Evolutionary conservation across 495 filamentous ascomycete species (phyloP).

Genomic region (Poronia punctata): DNA sequence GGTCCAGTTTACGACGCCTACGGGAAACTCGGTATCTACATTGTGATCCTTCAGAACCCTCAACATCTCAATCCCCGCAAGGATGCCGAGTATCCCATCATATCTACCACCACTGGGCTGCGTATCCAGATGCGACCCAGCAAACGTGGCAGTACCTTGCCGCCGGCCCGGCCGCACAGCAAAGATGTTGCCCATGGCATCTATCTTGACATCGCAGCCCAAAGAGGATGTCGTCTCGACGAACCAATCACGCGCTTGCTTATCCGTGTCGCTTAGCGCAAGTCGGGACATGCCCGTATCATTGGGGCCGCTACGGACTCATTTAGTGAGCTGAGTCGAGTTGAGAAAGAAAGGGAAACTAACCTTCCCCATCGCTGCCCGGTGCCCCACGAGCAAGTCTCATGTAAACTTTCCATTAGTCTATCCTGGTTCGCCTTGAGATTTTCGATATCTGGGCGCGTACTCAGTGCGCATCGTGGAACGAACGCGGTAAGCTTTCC

Average conservation of each 20-base stretch:
- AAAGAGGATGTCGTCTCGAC: constrained; percentile 55
- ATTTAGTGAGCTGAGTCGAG: constrained; percentile 1
- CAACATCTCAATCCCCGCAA: constrained; percentile 65
- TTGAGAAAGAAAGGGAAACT: not conserved
- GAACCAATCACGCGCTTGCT: constrained; percentile 69
- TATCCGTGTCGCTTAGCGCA: constrained; percentile 63
- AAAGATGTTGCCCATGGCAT: constrained; percentile 63
- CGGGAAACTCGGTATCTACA: constrained; percentile 60
- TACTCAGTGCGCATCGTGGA: not conserved
- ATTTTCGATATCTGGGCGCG: constrained; percentile 4
- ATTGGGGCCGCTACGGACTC: constrained; percentile 10
- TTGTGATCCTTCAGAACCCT: constrained; percentile 60
- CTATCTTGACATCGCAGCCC: constrained; percentile 48
- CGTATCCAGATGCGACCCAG: constrained; percentile 70
- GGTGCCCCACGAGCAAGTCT: constrained; percentile 20
- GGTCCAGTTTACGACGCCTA: constrained; percentile 77
- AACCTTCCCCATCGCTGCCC: constrained; percentile 26
- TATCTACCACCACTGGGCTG: constrained; percentile 71
- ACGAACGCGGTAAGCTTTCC: not conserved
- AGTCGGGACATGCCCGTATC: constrained; percentile 45
- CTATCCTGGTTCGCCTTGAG: constrained; percentile 16
- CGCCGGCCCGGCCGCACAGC: constrained; percentile 54
- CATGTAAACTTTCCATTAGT: constrained; percentile 21
- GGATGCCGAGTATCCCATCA: constrained; percentile 71
- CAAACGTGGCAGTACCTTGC: constrained; percentile 52